Percentiles rank a stretch among this genome's conserved stretches.
phyloP scores from a whole-genome alignment of 2,329 filamentous ascomycete species.

The Neofusicoccum ribis region DNA sequence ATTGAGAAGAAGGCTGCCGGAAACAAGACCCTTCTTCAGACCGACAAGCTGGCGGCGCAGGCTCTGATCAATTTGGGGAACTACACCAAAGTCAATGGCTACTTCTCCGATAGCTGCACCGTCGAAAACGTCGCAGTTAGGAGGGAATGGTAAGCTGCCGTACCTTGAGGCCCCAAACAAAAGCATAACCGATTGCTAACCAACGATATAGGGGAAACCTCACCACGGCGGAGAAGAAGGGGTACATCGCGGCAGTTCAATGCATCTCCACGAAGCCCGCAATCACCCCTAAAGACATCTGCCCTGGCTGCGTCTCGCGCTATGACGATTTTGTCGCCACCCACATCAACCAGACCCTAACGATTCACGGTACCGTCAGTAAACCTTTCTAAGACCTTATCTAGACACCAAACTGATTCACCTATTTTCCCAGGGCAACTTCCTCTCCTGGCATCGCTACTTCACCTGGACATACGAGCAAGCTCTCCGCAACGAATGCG shows the following conservation, averaged over 20 bases:
- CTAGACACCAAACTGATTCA: background rate
- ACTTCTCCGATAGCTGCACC: slow-evolving; percentile 33
- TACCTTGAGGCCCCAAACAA: background rate
- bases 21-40: slow-evolving; percentile 20
- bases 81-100: slow-evolving; percentile 29
- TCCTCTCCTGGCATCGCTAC: slow-evolving; percentile 46
- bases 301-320: slow-evolving; percentile 34
- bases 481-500: slow-evolving; percentile 44
- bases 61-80: slow-evolving; percentile 36
- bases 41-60: slow-evolving; percentile 36
- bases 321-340: slow-evolving; percentile 41
- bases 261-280: slow-evolving; percentile 33
- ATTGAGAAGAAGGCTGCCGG: background rate
- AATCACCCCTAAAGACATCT: slow-evolving; percentile 29
- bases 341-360: slow-evolving; percentile 37
- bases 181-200: slow-evolving; percentile 11
- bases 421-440: slow-evolving; percentile 30
- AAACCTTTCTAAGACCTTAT: too few relatives aligned
- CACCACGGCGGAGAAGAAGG: slow-evolving; percentile 31
- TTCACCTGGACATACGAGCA: slow-evolving; percentile 46
- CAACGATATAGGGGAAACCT: slow-evolving; percentile 26
- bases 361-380: slow-evolving; percentile 36
- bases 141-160: slow-evolving; percentile 44
- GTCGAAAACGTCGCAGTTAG: slow-evolving; percentile 41
- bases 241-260: slow-evolving; percentile 39